Evolutionary conservation across 768 basidiomycete genomes (phyloP), one percentile per base, ranked within the genome.

Genomic region (Leucocoprinus leucothites): DNA sequence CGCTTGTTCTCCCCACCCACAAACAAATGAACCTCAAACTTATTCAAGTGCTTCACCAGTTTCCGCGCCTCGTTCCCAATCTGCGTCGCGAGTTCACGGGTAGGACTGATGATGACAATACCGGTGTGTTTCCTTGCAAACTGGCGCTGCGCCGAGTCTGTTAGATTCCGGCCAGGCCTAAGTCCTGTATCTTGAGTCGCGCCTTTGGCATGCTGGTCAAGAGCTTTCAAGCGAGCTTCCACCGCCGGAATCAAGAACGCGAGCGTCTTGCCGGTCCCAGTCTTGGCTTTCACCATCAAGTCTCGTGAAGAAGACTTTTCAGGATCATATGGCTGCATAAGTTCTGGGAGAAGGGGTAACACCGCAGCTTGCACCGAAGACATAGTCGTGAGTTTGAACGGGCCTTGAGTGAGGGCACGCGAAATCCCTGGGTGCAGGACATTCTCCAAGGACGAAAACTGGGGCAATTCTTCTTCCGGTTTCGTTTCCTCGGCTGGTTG

Each of bases 191-290:
- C 75, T 49, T 62, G 53, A 16, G 72, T 69, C 1, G 74, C 74
- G 24, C 74, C 70, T 47, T 72, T 64, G 21, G 72, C 74, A 40
- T 74, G 66, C 3, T 71, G 69, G 4, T 81, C 69, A n/a, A 94
- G 67, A 8, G 79, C 70, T 53, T 80, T 79, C 18, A 90, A 35
- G 7, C 94, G 85, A 2, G 86, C 78, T 64, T 95, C 91, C 58
- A 94, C 79, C 5, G 90, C 91, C 8, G 92, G 92, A 18, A 96
- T 78, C 52, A 97, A 82, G 75, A 94, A 96, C 0, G 84, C 91
- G 31, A 94, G 71, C 0, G 92, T 95, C 71, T 95, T 96, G 28
- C 91, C 93, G 0, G 92, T 93, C 25, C 93, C 91, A 0, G 93
- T 93, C 67, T 86, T 89, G 3, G 93, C 89, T 65, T 91, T 87